Percentiles rank a stretch among this genome's conserved stretches.
Conservation (phyloP, 192 early-diverging fungal species). For the Podila horticola region DNA sequence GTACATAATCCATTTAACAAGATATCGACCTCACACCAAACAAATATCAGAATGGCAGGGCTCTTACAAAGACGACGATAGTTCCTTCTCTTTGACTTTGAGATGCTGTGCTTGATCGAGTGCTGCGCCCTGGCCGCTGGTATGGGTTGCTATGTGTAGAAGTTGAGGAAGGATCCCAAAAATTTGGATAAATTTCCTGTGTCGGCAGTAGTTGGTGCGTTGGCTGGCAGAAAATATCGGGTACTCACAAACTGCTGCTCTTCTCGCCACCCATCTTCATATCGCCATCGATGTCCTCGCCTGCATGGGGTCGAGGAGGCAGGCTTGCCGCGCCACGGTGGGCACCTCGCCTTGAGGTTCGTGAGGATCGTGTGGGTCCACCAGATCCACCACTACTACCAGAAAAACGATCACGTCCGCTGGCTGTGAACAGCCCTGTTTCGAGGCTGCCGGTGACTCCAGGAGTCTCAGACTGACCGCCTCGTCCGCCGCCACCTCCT, state of each 20-base stretch:
- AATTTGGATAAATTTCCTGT: background rate
- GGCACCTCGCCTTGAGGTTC: background rate
- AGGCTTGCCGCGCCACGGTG: background rate
- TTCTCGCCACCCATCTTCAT: constrained; percentile 32
- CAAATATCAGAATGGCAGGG: background rate
- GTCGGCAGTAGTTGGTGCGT: no score
- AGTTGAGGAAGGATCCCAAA: background rate
- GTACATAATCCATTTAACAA: background rate
- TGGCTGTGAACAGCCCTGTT: background rate
- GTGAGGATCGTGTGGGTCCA: background rate
- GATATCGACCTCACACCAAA: background rate
- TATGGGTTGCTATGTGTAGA: constrained; percentile 17
- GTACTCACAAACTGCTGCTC: constrained; percentile 26
- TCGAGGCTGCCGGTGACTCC: background rate
- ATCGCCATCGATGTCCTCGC: constrained; percentile 28
- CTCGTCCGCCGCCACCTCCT: constrained; percentile 13
- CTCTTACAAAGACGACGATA: constrained; percentile 38
- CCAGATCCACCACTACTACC: constrained; percentile 2
- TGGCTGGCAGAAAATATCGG: background rate
- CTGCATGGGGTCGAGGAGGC: constrained; percentile 4
- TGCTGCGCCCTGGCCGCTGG: constrained; percentile 18
- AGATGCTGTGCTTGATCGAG: background rate
- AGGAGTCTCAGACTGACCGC: background rate
- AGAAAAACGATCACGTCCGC: background rate
- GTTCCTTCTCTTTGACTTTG: background rate